Percentiles rank a stretch among this genome's conserved stretches.
phyloP scores from a whole-genome alignment of 2,329 filamentous ascomycete genomes.

The Fusarium illudens region DNA sequence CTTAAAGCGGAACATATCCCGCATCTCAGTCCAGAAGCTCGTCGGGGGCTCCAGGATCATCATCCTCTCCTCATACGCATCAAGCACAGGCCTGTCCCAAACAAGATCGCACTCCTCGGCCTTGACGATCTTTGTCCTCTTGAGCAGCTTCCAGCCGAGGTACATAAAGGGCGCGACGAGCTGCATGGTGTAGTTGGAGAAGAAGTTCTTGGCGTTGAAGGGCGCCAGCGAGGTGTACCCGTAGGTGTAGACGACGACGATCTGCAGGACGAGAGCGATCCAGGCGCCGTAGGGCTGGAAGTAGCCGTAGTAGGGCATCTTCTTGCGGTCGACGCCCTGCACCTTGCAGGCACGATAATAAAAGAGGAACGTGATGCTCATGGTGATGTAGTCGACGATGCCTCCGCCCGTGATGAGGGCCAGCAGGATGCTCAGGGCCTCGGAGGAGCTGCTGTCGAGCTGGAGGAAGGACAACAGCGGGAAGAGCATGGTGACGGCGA shows the following conservation, averaged over 20 bases:
- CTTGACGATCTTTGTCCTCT: conserved; percentile 60
- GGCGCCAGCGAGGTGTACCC: conserved; percentile 62
- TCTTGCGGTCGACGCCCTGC: conserved; percentile 54
- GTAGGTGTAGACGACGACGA: conserved; percentile 52
- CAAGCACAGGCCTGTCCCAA: conserved; percentile 62
- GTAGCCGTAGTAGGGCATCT: conserved; percentile 60
- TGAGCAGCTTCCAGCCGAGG: conserved; percentile 65
- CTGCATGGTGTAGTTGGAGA: conserved; percentile 60
- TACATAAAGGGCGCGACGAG: conserved; percentile 58
- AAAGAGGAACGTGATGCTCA: conserved; percentile 64
- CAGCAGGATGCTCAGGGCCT: conserved; percentile 55
- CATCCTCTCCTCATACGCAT: conserved; percentile 57
- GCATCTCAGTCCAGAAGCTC: conserved; percentile 47
- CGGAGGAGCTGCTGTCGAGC: conserved; percentile 50
- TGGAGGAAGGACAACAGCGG: conserved; percentile 57
- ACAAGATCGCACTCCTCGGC: conserved; percentile 62
- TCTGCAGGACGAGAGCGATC: conserved; percentile 28
- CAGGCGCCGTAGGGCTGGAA: conserved; percentile 33
- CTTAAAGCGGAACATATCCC: conserved; percentile 23
- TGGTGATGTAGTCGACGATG: conserved; percentile 61
- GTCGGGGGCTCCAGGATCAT: conserved; percentile 48
- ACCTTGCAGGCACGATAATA: conserved; percentile 64
- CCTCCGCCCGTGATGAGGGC: conserved; percentile 58
- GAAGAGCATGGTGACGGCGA: conserved; percentile 57
- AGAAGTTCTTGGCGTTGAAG: conserved; percentile 54